Evolutionary conservation across 495 filamentous ascomycete genomes (phyloP), one percentile per base, ranked within the genome.

Genomic region (Geoglossum glabrum): DNA sequence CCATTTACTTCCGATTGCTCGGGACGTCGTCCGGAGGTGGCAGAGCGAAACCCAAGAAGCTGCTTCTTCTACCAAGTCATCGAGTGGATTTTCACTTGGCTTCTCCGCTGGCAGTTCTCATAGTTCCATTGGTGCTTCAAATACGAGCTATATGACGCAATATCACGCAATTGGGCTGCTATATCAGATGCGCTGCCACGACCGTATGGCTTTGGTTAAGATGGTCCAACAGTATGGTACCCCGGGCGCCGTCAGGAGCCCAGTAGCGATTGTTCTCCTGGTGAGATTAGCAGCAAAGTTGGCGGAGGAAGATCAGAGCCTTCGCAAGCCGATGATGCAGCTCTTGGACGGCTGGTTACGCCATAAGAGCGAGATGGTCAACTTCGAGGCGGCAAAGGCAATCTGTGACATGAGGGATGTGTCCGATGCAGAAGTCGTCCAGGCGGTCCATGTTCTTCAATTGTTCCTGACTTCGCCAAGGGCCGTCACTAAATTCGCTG

Each of bases 361-460:
- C 68, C 90, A 99, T 70, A 99, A 99, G 80, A 89, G 89, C 66
- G 92, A 99, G 66, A 97, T 99, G 93, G 93, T 98, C 69, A 99
- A 96, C 72, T 97, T 99, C 64, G 92, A 99, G 72, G 92, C 92
- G 55, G 93, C 92, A 25, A 97, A 97, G 75, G 87, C 90, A 23
- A 95, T 99, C 67, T 93, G 88, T 70, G 85, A 90, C 64, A 83
- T 97, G 77, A 80, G 81, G 54, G 88, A 98, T 70, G 85, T 96
- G 40, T 87, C 85, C 40, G 93, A 99, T 65, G 82, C 80, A 46
- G 92, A 99, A 68, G 85, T 90, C 30, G 79, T 84, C 2, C 90
- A 96, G 68, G 89, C 93, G 46, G 87, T 98, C 55, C 90, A 95
- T 68, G 81, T 93, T 40, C 81, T 99, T 38, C 92, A 97, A 72